phyloP scores from a whole-genome alignment of 495 filamentous ascomycete species.

The Cladorrhinum samala region DNA sequence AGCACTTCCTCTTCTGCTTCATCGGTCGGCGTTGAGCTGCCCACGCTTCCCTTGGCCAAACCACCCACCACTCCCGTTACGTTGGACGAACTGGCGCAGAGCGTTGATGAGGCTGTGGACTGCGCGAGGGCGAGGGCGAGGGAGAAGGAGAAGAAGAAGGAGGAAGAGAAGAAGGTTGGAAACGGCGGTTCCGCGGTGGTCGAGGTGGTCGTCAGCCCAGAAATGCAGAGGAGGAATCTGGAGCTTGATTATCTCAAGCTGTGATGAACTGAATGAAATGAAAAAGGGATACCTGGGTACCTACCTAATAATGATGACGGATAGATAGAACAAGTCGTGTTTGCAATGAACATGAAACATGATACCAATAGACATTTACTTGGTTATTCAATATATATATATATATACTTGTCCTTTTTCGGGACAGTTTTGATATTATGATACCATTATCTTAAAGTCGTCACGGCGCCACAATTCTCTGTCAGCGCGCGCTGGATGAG shows the following conservation, averaged over 20 bases:
- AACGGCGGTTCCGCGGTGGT: background rate
- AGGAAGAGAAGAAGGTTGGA: background rate
- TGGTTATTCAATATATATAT: too few relatives aligned
- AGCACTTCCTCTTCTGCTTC: background rate
- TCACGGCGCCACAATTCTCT: too few relatives aligned
- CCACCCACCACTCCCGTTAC: constrained; percentile 11
- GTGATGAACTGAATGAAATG: too few relatives aligned
- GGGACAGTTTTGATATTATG: too few relatives aligned
- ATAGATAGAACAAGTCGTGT: too few relatives aligned
- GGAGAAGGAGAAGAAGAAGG: constrained; percentile 5
- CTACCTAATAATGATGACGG: too few relatives aligned
- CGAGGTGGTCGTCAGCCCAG: background rate
- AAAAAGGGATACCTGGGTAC: too few relatives aligned
- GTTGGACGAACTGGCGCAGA: constrained; percentile 16
- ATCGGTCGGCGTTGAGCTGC: background rate
- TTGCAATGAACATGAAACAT: too few relatives aligned
- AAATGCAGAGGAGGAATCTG: background rate
- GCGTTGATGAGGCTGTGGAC: constrained; percentile 17
- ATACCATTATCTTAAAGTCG: too few relatives aligned
- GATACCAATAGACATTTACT: too few relatives aligned
- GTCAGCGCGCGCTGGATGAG: too few relatives aligned
- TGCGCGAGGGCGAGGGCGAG: constrained; percentile 9
- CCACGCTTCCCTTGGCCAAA: background rate
- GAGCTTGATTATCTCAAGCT: background rate
- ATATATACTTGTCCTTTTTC: too few relatives aligned